Base-by-base conservation (phyloP, 164 flowering plant species). In the Annona squamosa region DNA sequence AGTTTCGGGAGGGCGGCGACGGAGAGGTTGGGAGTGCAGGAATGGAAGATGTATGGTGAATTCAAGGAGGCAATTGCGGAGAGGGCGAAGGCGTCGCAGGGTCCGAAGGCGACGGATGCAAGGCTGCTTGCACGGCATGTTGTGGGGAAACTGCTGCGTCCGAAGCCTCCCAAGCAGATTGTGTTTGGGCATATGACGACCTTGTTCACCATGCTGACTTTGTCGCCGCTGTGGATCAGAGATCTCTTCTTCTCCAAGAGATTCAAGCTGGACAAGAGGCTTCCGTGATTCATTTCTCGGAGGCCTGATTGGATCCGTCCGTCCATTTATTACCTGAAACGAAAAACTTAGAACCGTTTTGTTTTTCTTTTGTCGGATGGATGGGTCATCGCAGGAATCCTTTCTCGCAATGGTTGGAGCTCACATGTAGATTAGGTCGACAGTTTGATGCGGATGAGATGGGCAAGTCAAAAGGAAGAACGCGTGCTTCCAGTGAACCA, bases 31-130 rank as follows among this genome's bases (percentile, higher is more conserved):
- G 72, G 65, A 41, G n/a, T 66, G 26, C 75, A 73, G 45, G 83
- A 87, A 9, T 90, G 96, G 93, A 85, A 76, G 63, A 67, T 90
- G 0, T 89, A 89, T 48, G 76, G 71, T 73, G 82, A 81, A 2
- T 90, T 85, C 61, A 82, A 81, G 66, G 87, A 89, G 44, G 73
- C 82, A 2, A 90, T 90, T 44, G 84, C 75, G 0, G 86, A 85
- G 71, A 62, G 91, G 65, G 90, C 89, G 0, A 80, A 57, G 56
- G 91, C 93, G 57, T 90, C 96, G 0, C 96, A 90, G 69, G 75
- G 81, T 4, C 71, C 76, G 1, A 86, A 85, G 65, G 81, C 93
- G 0, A 89, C 88, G 0, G 86, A 85, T 76, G 87, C 86, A 2
- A n/a, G 69, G 0, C 18, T 84, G 13, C 84, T 90, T 64, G 93